These are phyloP conservation scores for Daedaleopsis nitida DNA, from an alignment of 768 basidiomycete genomes.

Conservation along the genomic window DNA sequence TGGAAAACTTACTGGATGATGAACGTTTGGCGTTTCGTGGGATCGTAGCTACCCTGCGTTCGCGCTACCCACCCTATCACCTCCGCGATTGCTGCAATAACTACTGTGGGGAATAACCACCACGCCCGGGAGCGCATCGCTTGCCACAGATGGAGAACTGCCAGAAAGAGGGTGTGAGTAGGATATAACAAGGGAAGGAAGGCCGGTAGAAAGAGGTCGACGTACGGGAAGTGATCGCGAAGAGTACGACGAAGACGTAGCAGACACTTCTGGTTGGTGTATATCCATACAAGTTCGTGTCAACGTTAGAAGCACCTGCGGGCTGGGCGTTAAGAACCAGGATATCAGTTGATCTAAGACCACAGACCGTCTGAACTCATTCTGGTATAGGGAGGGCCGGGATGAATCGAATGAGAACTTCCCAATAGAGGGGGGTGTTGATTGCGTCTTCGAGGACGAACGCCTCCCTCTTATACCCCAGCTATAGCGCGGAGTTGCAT, in stretches of 20 bases:
- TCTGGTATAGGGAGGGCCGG: background rate
- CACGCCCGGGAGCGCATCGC: slow-evolving; percentile 13
- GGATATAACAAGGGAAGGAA: background rate
- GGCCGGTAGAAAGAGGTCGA: background rate
- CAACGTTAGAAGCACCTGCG: background rate
- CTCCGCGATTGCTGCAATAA: slow-evolving; percentile 15
- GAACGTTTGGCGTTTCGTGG: slow-evolving; percentile 7
- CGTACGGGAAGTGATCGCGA: slow-evolving; percentile 2
- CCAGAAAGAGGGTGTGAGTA: background rate
- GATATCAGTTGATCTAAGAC: background rate
- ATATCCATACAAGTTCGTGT: slow-evolving; percentile 6
- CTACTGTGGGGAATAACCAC: slow-evolving; percentile 18
- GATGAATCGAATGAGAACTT: background rate
- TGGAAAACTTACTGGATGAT: slow-evolving; percentile 18
- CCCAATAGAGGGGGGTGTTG: background rate
- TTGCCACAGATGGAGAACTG: slow-evolving; percentile 13
- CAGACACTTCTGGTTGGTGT: slow-evolving; percentile 3
- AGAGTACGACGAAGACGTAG: slow-evolving; percentile 5
- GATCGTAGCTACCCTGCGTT: slow-evolving; percentile 12
- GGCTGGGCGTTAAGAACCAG: background rate
- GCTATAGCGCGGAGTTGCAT: too few relatives aligned
- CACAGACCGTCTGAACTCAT: background rate
- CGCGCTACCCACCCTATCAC: slow-evolving; percentile 19
- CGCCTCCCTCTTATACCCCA: too few relatives aligned
- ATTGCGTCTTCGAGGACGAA: background rate